These are phyloP conservation scores for Santalum album DNA, from an alignment of 164 flowering plant species.

Conservation along the genomic window DNA sequence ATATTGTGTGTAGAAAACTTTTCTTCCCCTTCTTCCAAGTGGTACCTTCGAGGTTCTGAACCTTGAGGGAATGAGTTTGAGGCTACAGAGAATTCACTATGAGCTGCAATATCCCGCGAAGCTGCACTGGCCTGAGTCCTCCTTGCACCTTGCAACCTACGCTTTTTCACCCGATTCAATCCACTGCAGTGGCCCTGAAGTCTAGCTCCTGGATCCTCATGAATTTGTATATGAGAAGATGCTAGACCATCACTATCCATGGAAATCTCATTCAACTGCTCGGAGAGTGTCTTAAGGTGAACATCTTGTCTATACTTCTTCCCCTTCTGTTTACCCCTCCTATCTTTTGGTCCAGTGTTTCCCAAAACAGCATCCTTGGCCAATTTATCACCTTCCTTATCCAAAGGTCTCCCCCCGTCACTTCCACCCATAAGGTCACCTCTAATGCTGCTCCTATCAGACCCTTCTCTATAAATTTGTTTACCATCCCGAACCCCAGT, in stretches of 20 bases:
- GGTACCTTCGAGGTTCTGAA: conserved; percentile 25
- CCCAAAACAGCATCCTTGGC: conserved; percentile 26
- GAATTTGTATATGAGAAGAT: conserved; percentile 35
- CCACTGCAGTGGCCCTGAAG: conserved; percentile 32
- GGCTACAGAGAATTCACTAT: conserved; percentile 68
- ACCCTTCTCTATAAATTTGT: conserved; percentile 41
- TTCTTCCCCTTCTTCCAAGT: conserved; percentile 33
- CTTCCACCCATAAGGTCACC: conserved; percentile 26
- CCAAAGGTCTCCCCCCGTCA: conserved; percentile 23
- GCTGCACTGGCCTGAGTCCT: conserved; percentile 31
- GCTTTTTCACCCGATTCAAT: conserved; percentile 44
- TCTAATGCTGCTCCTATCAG: conserved; percentile 27
- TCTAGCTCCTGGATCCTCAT: conserved; percentile 31
- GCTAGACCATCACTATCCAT: conserved; percentile 55
- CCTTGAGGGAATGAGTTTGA: conserved; percentile 67
- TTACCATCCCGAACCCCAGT: conserved; percentile 30
- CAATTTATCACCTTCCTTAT: conserved; percentile 17
- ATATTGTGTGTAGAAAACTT: conserved; percentile 36
- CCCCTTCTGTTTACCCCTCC: conserved; percentile 32
- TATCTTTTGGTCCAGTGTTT: conserved; percentile 27
- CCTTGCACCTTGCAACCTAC: conserved; percentile 56
- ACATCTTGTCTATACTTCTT: conserved; percentile 26
- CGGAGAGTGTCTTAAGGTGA: conserved; percentile 48
- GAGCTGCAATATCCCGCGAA: conserved; percentile 41
- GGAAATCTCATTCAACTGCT: conserved; percentile 46